Base-by-base conservation (phyloP, 2,329 filamentous ascomycete genomes). In the Fusarium brevicatenulatum region DNA sequence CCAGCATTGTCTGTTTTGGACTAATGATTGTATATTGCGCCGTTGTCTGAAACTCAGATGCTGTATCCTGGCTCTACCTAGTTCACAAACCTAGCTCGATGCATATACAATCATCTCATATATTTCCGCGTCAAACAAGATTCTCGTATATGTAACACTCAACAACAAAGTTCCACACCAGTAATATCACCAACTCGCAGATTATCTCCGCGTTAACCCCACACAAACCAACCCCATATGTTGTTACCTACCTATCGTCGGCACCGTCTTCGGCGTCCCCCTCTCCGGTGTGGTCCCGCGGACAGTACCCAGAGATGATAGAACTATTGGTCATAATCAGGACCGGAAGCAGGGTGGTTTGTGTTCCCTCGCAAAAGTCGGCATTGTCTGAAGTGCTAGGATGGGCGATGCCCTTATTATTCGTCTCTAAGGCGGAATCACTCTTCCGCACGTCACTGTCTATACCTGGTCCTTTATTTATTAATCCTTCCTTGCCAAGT, bases 191-290 rank as follows among this genome's bases (percentile, higher is more conserved):
- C 10, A 30, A 23, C n/a, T 37, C 18, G 42, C 47, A n/a, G 8
- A 28, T 28, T 56, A 65, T 66, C 34, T 60, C 72, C 63, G 54
- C 28, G 62, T 50, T 73, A 73, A 56, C 39, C 44, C 64, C 68
- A 37, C 32, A 47, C 40, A 19, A 63, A 40, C 58, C 37, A 63
- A 40, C 58, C 37, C 54, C 55, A 70, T 70, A 68, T 42, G 21
- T 12, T 46, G 25, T 16, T 28, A 40, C 34, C 64, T 28, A 30
- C 23, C 62, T 52, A 60, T 63, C n/a, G 56, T 63, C 71, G 73
- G 73, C 59, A 47, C 73, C 64, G 72, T 60, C 60, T 62, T 73
- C 74, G 67, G 74, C 72, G 52, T 56, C 63, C 43, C 39, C 63
- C 46, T 50, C 61, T 46, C 39, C 59, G 63, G 63, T n/a, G 55